Conservation (phyloP, 2,329 filamentous ascomycete species). For the Biscogniauxia mediterranea region DNA sequence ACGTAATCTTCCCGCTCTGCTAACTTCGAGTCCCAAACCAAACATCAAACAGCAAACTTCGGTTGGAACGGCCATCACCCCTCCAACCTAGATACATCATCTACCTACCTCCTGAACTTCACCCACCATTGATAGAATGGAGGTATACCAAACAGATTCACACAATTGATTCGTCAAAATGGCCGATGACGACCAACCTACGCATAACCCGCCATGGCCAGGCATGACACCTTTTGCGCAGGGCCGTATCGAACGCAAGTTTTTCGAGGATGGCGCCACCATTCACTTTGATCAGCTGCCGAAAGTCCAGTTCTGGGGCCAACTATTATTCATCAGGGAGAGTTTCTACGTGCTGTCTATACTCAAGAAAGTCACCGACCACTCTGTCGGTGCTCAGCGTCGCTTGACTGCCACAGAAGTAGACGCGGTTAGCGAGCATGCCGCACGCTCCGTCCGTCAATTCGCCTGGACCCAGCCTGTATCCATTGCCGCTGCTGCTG, state of each 20-base stretch:
- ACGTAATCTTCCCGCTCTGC: no score
- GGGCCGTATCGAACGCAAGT: conserved; percentile 21
- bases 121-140: no score
- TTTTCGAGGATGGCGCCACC: conserved; percentile 26
- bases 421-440: conserved; percentile 26
- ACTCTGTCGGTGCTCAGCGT: conserved; percentile 12
- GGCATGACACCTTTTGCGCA: conserved; percentile 7
- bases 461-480: conserved; percentile 30
- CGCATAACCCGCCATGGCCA: conserved; percentile 26
- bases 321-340: conserved; percentile 3
- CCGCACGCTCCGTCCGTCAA: conserved; percentile 29
- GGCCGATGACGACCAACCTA: neutral
- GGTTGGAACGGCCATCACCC: no score
- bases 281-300: conserved; percentile 29
- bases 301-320: conserved; percentile 13
- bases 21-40: no score
- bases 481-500: conserved; percentile 21
- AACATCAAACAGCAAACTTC: no score
- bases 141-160: no score
- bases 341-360: conserved; percentile 3
- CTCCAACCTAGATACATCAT: no score
- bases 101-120: no score
- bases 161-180: neutral
- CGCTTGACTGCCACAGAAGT: conserved; percentile 29
- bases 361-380: conserved; percentile 5